phyloP scores from a whole-genome alignment of 2,329 filamentous ascomycete genomes.

The Pseudogymnoascus sp. region DNA sequence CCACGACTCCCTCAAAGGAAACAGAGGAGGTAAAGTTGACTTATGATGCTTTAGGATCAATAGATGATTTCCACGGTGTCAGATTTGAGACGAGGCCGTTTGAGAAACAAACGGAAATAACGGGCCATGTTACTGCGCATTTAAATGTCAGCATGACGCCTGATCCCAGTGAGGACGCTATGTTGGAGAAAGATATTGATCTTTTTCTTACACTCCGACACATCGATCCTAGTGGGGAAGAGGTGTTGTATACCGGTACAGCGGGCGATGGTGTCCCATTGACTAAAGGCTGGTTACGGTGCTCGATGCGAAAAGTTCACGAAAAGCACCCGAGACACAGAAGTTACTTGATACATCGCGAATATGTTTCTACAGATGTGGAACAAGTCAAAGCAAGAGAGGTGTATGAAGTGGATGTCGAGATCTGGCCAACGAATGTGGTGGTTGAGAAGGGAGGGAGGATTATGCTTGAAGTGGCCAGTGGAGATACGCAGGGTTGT shows the following conservation, averaged over 20 bases:
- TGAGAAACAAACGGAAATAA: not conserved
- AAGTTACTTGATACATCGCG: not conserved
- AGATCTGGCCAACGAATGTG: not conserved
- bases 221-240: not conserved
- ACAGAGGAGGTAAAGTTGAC: slow-evolving; percentile 29
- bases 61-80: not conserved
- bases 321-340: not conserved
- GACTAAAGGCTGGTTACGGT: not conserved
- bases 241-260: not conserved
- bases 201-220: not conserved
- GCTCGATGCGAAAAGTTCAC: not conserved
- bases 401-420: not conserved
- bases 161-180: not conserved
- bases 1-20: not conserved
- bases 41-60: not conserved
- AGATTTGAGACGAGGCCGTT: not conserved
- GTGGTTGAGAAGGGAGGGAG: not conserved
- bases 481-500: not conserved
- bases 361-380: not conserved
- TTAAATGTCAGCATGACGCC: not conserved
- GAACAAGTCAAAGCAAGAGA: not conserved
- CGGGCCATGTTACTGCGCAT: not conserved
- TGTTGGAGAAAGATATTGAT: not conserved
- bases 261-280: not conserved
- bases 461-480: not conserved